Conservation (phyloP, 169 alveolate genomes). For the Plasmodium cynomolgi region DNA sequence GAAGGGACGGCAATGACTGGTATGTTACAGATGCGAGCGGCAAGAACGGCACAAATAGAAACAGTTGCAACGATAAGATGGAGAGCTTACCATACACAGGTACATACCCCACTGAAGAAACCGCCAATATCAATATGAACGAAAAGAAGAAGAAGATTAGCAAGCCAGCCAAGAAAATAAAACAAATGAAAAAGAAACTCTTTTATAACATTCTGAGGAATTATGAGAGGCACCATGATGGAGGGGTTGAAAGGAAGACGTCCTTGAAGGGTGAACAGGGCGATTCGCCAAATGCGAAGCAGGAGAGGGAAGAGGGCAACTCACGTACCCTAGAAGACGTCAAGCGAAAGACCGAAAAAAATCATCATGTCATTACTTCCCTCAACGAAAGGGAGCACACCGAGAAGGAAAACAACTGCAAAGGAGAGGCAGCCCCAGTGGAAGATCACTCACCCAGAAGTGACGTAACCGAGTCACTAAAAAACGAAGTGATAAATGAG, state of each 20-base stretch:
- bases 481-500: not conserved
- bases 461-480: not conserved
- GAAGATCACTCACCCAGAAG: not conserved
- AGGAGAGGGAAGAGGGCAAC: not conserved
- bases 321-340: not conserved
- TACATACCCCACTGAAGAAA: not conserved
- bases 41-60: not conserved
- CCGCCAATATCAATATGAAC: not conserved
- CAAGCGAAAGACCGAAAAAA: not conserved
- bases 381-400: not conserved
- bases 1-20: not conserved
- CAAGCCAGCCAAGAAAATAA: constrained; percentile 8
- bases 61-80: not conserved
- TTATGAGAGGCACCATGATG: not conserved
- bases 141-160: not conserved
- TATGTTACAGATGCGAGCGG: not conserved
- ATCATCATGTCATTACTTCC: not conserved
- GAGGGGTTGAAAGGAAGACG: not conserved
- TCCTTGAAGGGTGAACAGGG: not conserved
- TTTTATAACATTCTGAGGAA: constrained; percentile 11
- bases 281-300: not conserved
- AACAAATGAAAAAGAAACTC: constrained; percentile 26
- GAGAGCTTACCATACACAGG: not conserved
- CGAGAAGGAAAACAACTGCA: not conserved
- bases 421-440: not conserved